Base-by-base conservation (phyloP, 768 basidiomycete genomes). In the Boletus rufocinnamomeus region DNA sequence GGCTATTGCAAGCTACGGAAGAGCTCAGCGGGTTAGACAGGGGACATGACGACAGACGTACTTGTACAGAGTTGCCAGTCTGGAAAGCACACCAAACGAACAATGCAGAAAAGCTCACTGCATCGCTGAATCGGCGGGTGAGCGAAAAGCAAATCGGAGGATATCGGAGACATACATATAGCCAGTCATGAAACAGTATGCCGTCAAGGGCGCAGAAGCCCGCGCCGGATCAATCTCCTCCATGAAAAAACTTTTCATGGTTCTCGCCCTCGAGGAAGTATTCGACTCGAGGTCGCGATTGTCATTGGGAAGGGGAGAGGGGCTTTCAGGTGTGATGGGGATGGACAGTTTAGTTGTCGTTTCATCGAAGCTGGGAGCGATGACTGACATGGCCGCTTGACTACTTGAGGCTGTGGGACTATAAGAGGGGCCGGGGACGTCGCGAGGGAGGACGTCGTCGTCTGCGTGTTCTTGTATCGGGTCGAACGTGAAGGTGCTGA, bases 41-140 rank as follows among this genome's bases (percentile, higher is more conserved):
- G 9, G 10, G 44, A 11, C 7, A 0, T 1, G 21, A 34, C 9
- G 28, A 4, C 5, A 5, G 10, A 49, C 65, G 27, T 64, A 87
- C 86, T 77, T 88, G 86, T 11, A 84, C 79, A 62, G 84, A 84
- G 68, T 90, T 90, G 52, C 88, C 90, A 0, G 90, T 92, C 72
- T 93, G 91, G 72, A 92, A 93, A 16, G 87, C 90, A 71, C 87
- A 89, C 89, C 91, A 93, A 14, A 93, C 84, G 70, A 85, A 93
- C 48, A 91, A 77, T 2, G 91, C 87, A 45, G 88, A 84, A 76
- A 93, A 93, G 4, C 84, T 85, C 30, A 92, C 77, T 2, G 83
- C 82, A 65, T 89, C 87, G 16, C 89, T 91, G 60, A 25, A 14
- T 27, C 2, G 17, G 4, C 4, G 11, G 16, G 43, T 59, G 16